Evolutionary conservation across 345 rosid species (phyloP).

Genomic region (Brassica napus): Da-Ae NC_063436.1:744001-744500

Average conservation of each 20-base stretch:
- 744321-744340: constrained; percentile 14
- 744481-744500: neutral
- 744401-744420: constrained; percentile 10
- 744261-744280: constrained; percentile 7
- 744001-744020: neutral
- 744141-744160: too few species aligned
- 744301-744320: constrained; percentile 21
- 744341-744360: constrained; percentile 29
- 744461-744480: neutral
- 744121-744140: too few species aligned
- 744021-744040: too few species aligned
- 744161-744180: too few species aligned
- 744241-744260: constrained; percentile 16
- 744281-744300: constrained; percentile 13
- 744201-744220: neutral
- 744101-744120: too few species aligned
- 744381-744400: constrained; percentile 26
- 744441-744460: neutral
- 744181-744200: too few species aligned
- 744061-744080: too few species aligned
- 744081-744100: too few species aligned
- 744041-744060: too few species aligned
- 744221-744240: constrained; percentile 33
- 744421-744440: constrained; percentile 23
- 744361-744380: constrained; percentile 34